Base-by-base conservation (phyloP, 2,329 filamentous ascomycete species). In the Sarocladium oryzae region DNA sequence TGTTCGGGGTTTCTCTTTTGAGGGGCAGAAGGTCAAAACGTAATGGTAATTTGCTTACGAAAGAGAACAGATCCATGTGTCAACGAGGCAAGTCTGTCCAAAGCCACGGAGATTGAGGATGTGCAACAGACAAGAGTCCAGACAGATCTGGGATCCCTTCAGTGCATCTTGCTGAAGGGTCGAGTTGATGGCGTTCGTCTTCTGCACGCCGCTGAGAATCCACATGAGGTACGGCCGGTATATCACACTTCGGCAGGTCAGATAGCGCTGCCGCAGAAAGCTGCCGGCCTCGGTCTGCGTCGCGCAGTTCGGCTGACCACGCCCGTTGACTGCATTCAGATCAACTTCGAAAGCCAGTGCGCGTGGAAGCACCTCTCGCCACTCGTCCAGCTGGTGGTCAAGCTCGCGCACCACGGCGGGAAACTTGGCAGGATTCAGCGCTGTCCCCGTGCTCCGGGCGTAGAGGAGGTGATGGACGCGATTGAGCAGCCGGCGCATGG, bases 31-130 rank as follows among this genome's bases (percentile, higher is more conserved):
- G n/a, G n/a, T n/a, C n/a, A n/a, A n/a, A n/a, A n/a, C n/a, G n/a
- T n/a, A n/a, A n/a, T n/a, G n/a, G n/a, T n/a, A n/a, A n/a, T n/a
- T n/a, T n/a, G 66, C 72, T 58, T 61, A 77, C 74, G 74, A 77
- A 0, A 79, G 56, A 0, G 74, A 75, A 41, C 76, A 79, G 20
- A 78, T 78, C 76, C 76, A 79, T 0, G 74, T 76, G 55, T 79
- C 76, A 1, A 78, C 68, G 30, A 79, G 58, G 0, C 78, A 68
- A 0, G 76, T 79, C 45, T 79, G 76, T 0, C 70, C 64, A 51
- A 75, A 77, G 0, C 70, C 69, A 20, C 71, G 57, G 3, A 78
- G 54, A 35, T 77, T 76, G 36, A 75, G 59, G 0, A 76, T 74
- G 49, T 78, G 75, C 35, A 77, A 54, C 13, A 74, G 56, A 28